These are phyloP conservation scores for Botrytis sinoallii DNA, from an alignment of 2,329 filamentous ascomycete genomes.

Conservation along the genomic window DNA sequence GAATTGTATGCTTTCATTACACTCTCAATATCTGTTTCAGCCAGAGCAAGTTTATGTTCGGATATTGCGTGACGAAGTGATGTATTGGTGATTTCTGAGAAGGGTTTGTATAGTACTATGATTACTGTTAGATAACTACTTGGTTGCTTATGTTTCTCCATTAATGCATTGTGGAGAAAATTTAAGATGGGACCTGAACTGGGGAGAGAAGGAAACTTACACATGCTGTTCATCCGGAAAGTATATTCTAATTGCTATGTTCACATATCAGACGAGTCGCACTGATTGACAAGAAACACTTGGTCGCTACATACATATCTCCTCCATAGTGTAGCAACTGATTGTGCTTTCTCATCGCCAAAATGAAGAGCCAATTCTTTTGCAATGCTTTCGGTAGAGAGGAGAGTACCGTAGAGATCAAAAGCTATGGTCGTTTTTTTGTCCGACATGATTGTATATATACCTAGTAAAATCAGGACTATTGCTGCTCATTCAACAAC, in stretches of 20 bases:
- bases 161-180: background rate
- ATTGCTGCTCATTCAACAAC: background rate
- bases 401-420: slow-evolving; percentile 71
- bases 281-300: background rate
- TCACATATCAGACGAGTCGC: slow-evolving; percentile 39
- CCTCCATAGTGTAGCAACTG: slow-evolving; percentile 61
- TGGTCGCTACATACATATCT: slow-evolving; percentile 28
- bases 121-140: background rate
- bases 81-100: slow-evolving; percentile 59
- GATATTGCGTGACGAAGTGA: slow-evolving; percentile 62
- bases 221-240: slow-evolving; percentile 73
- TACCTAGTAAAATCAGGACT: background rate
- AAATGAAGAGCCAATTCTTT: slow-evolving; percentile 55
- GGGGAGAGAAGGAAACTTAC: slow-evolving; percentile 42
- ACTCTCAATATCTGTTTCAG: slow-evolving; percentile 42
- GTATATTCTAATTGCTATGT: slow-evolving; percentile 68
- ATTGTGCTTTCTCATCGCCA: slow-evolving; percentile 53
- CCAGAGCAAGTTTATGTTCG: slow-evolving; percentile 51
- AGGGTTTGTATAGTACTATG: slow-evolving; percentile 58
- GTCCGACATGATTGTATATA: slow-evolving; percentile 30
- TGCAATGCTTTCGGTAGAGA: slow-evolving; percentile 68
- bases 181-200: too few species aligned
- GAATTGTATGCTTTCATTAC: slow-evolving; percentile 64
- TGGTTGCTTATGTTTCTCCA: background rate
- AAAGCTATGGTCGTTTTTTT: slow-evolving; percentile 59